phyloP scores from a whole-genome alignment of 805 yeast genomes.

The Phaffomyces opuntiae region DNA sequence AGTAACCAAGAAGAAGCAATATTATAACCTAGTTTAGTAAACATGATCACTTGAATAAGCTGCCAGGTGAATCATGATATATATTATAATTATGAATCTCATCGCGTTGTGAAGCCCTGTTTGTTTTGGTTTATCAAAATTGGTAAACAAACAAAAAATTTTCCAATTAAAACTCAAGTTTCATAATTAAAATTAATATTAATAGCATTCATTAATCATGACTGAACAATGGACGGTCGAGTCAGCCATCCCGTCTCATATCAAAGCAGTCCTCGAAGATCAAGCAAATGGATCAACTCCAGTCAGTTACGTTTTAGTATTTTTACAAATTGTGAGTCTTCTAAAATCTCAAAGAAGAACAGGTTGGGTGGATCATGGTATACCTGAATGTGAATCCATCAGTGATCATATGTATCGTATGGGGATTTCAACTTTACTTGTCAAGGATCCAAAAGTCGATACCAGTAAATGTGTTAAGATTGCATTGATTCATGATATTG shows the following conservation, averaged over 20 bases:
- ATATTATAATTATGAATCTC: no score
- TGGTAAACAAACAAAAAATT: no score
- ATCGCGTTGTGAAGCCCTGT: no score
- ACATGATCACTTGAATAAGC: no score
- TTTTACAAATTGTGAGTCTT: conserved; percentile 59
- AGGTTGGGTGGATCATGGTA: conserved; percentile 79
- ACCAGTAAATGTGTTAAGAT: conserved; percentile 71
- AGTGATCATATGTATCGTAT: conserved; percentile 96
- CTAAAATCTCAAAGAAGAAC: conserved; percentile 81
- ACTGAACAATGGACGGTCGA: conserved; percentile 44
- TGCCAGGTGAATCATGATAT: no score
- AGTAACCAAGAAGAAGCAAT: no score
- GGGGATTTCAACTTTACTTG: conserved; percentile 73
- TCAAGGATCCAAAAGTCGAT: conserved; percentile 46
- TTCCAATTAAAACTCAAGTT: no score
- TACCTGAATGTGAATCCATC: conserved; percentile 48
- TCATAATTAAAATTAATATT: no score
- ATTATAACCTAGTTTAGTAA: no score
- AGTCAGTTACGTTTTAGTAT: conserved; percentile 46
- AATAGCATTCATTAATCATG: neutral
- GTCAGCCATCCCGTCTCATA: conserved; percentile 41
- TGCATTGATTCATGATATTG: conserved; percentile 88
- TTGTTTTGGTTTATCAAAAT: no score
- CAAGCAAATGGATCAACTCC: conserved; percentile 14
- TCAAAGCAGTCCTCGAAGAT: conserved; percentile 29